phyloP scores from a whole-genome alignment of 306 rosid genomes.

The Malus orientalis region DNA sequence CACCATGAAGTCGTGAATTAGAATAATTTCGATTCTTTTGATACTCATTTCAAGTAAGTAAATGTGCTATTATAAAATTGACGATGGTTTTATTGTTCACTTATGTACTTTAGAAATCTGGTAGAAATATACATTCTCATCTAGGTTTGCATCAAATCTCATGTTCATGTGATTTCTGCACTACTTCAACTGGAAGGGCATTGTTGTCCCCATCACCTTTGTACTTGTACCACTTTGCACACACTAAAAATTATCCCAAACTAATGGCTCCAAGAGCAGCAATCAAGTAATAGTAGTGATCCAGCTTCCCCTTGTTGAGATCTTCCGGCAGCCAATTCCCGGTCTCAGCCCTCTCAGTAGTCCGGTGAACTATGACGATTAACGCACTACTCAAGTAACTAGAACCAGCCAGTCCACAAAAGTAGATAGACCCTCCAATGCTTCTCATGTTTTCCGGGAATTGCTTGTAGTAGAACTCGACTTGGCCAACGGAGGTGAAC shows the following conservation, averaged over 20 bases:
- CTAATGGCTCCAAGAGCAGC: slow-evolving; percentile 39
- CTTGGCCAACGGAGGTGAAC: slow-evolving; percentile 52
- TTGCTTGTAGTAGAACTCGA: slow-evolving; percentile 74
- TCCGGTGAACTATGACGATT: slow-evolving; percentile 42
- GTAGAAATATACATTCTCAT: background rate
- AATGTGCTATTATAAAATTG: background rate
- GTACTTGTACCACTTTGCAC: slow-evolving; percentile 61
- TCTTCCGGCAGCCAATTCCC: slow-evolving; percentile 84
- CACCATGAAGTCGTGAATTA: background rate
- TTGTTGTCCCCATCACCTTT: slow-evolving; percentile 24
- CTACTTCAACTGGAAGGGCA: slow-evolving; percentile 20
- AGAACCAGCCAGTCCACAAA: slow-evolving; percentile 54
- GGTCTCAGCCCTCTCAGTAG: slow-evolving; percentile 22
- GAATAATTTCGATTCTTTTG: background rate
- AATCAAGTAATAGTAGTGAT: slow-evolving; percentile 56
- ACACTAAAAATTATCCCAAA: slow-evolving; percentile 50
- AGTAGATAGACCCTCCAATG: slow-evolving; percentile 62
- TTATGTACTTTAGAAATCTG: background rate
- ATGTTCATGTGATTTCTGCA: background rate
- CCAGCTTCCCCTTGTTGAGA: slow-evolving; percentile 82
- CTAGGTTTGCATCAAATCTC: background rate
- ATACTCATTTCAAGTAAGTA: background rate
- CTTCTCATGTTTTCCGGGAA: slow-evolving; percentile 94
- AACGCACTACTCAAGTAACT: slow-evolving; percentile 60
- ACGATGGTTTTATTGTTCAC: background rate